Base-by-base conservation (phyloP, 306 rosid species). In the Acacia crassicarpa region DNA sequence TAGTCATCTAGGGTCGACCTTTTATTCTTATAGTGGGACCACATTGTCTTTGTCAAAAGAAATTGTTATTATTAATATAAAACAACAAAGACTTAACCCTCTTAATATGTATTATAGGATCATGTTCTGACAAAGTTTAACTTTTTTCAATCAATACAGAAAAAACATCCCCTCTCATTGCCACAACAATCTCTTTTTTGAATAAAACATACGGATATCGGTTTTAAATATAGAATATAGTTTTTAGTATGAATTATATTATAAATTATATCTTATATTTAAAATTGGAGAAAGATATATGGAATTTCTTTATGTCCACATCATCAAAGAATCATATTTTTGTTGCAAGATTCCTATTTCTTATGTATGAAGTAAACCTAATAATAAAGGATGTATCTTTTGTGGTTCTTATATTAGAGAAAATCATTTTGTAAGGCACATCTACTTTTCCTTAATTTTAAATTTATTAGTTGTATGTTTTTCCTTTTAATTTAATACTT, bases 141-240 rank as follows among this genome's bases (percentile, higher is more conserved):
- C 90, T 84, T 87, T 83, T 38, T 78, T 23, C 70, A 69, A 58
- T 41, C 74, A 78, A 84, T 58, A 81, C 43, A 65, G 20, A 67
- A 74, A 61, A 81, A 81, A 48, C 70, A 10, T 14, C 19, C 46
- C 20, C 44, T 38, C 2, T 25, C 4, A 61, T 23, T 59, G 63
- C 14, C 27, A n/a, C 63, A n/a, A 0, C 13, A n/a, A 1, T 58
- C 30, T 58, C 5, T n/a, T 58, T 58, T 16, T 48, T 20, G 13
- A 48, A 3, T 48, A 3, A 12, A 14, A 30, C 27, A 27, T 27
- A 27, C n/a, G n/a, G n/a, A 27, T 27, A 1, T 27, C 27, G 27
- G 0, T 27, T 27, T 27, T 27, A 0, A 27, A 27, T 27, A 27
- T 27, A 27, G 27, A 27, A 27, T 1, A 27, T 27, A 27, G 27